Evolutionary conservation across 2,329 filamentous ascomycete species (phyloP), one percentile per base, ranked within the genome.

Genomic region (Neofusicoccum parvum): DNA sequence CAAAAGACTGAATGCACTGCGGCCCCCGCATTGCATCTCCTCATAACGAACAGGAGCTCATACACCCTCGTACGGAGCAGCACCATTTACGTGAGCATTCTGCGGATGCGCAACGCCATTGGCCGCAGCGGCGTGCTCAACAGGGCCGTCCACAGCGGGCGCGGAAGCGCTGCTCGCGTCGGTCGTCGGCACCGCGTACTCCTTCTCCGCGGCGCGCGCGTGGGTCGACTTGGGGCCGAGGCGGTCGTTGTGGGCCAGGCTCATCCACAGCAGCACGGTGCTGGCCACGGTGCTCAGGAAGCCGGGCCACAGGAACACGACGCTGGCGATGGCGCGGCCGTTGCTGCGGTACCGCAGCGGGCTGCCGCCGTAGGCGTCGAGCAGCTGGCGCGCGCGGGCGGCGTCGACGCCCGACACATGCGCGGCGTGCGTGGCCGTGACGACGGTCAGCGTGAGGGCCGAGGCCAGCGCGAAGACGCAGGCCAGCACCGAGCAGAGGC

Each of bases 301-400:
- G 0, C 85, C 85, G 0, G 81, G 75, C 85, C 85, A 87, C 15
- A 83, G 69, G 23, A 87, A 81, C 0, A 86, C 82, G 3, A 82
- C 79, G 45, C 81, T 81, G 1, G 83, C 82, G 63, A 87, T 71
- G 9, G 81, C 82, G 10, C 83, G 75, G 0, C 79, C 79, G 65
- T 86, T 86, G 17, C 82, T 72, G 20, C 79, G 74, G 69, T 87
- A 87, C 41, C 72, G 72, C 46, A 81, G 64, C 9, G 79, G 78
- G 51, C 77, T 75, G 69, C 79, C 72, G 72, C 76, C 65, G 69
- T 78, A 69, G 67, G 73, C 60, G 66, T 71, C 68, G 9, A 59
- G 34, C 36, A 77, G 69, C 39, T 73, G 67, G 34, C 65, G 65
- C 2, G 77, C 75, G 3, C 72, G 73, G 11, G 66, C 70, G 2